phyloP scores from a whole-genome alignment of 306 rosid species.

The Calophaca sinica region DNA sequence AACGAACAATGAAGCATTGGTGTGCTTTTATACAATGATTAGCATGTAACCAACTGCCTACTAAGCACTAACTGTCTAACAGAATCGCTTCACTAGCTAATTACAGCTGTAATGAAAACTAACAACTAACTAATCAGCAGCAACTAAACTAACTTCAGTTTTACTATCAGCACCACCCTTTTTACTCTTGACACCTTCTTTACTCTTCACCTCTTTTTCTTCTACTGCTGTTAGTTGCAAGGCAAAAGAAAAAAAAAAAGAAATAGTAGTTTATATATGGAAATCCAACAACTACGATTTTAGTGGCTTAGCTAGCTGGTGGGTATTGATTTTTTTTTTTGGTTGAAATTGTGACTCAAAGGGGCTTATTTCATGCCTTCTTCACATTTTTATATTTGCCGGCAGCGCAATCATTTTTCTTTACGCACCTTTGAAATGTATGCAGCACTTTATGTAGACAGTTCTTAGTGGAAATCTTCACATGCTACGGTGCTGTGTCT shows the following conservation, averaged over 20 bases:
- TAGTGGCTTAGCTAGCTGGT: background rate
- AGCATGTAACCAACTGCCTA: too few relatives aligned
- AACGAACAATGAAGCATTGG: too few relatives aligned
- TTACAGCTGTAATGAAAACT: too few relatives aligned
- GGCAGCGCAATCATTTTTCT: constrained; percentile 50
- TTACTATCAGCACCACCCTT: too few relatives aligned
- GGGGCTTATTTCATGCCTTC: constrained; percentile 42
- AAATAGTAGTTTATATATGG: background rate
- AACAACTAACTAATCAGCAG: too few relatives aligned
- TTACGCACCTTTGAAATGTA: constrained; percentile 40
- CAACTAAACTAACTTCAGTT: too few relatives aligned
- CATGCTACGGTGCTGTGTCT: constrained; percentile 16
- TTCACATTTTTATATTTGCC: background rate
- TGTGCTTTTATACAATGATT: too few relatives aligned
- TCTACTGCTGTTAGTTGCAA: background rate
- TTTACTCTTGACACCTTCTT: too few relatives aligned
- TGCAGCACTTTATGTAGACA: constrained; percentile 55
- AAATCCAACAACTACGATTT: background rate
- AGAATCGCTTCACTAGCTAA: too few relatives aligned
- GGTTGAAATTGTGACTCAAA: background rate
- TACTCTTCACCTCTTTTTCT: too few relatives aligned
- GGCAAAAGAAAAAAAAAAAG: background rate
- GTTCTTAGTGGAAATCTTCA: constrained; percentile 42
- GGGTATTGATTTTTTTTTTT: background rate
- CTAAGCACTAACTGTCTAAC: too few relatives aligned